Evolutionary conservation across 139 green algal genomes (phyloP), one percentile per base, ranked within the genome.

Genomic region (Chlorella ohadii): DNA sequence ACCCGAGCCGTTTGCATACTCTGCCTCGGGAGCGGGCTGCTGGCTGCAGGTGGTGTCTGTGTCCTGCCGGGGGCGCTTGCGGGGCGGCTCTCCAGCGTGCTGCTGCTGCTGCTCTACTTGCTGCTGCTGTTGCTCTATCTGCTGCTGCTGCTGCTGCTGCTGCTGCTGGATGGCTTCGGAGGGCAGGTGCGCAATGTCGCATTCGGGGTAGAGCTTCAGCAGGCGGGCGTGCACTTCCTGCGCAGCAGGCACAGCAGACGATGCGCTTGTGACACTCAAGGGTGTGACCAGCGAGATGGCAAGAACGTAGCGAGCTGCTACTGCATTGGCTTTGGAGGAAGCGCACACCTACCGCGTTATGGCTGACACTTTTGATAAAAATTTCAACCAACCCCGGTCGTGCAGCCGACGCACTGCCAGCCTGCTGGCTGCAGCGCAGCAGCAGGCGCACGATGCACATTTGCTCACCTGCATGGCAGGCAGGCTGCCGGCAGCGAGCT

Each of bases 141-240:
- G 41, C 23, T 66, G 59, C 59, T 33, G 59, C 59, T 5, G 9
- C 55, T 39, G 74, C 55, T 20, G 75, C 36, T 25, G 23, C 33
- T 25, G 27, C 41, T 44, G 56, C 86, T 96, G 93, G 28, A 96
- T 96, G 13, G 74, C 65, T 3, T 94, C 78, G 0, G 91, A 93
- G 4, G 94, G 94, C 91, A 97, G 93, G 86, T 95, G 92, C 5
- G 88, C 87, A 23, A 97, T 95, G 66, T 89, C 63, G 20, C 79
- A 87, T 39, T 96, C 91, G 17, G 94, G 92, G 72, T 96, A 97
- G 15, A 98, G 89, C 80, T 73, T 76, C 59, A 64, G 68, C 77
- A 97, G 83, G 31, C 94, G 85, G 12, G 83, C 82, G 31, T 97
- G 93, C 41, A 97, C 86, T 89, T 98, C 94, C 25, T 72, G 76